Evolutionary conservation across 768 basidiomycete genomes (phyloP).

Genomic region (Auriscalpium orientale): DNA sequence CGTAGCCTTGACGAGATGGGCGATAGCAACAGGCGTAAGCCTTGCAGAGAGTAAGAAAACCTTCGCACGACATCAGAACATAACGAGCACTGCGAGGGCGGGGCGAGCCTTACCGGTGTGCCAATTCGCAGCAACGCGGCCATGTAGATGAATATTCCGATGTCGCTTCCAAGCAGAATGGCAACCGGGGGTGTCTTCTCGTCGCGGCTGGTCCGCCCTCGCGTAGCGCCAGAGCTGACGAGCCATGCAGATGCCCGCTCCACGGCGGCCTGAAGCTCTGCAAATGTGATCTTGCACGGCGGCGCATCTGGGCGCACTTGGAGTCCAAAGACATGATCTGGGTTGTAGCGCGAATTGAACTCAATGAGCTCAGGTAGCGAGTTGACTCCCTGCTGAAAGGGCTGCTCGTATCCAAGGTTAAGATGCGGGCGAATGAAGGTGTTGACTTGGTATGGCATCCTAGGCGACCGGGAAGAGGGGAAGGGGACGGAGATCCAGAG

Average conservation of each 20-base stretch:
- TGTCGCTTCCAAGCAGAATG: conserved; percentile 31
- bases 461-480: background rate
- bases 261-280: conserved; percentile 26
- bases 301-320: conserved; percentile 21
- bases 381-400: conserved; percentile 23
- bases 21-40: conserved; percentile 27
- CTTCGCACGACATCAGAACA: conserved; percentile 11
- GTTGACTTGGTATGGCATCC: background rate
- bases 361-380: conserved; percentile 32
- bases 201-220: conserved; percentile 19
- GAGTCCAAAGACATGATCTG: conserved; percentile 29
- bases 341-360: conserved; percentile 28
- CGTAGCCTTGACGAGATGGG: conserved; percentile 28
- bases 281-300: conserved; percentile 27
- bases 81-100: background rate
- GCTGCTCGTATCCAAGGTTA: conserved; percentile 26
- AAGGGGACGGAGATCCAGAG: background rate
- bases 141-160: conserved; percentile 31
- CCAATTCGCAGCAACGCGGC: conserved; percentile 30
- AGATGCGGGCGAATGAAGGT: conserved; percentile 31
- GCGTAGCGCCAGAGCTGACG: conserved; percentile 21
- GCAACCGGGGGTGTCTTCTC: conserved; percentile 26
- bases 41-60: conserved; percentile 31
- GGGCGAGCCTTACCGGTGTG: conserved; percentile 24
- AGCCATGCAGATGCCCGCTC: conserved; percentile 30